Conservation (phyloP, 2,329 filamentous ascomycete species). For the Camptophora hylomeconis region DNA sequence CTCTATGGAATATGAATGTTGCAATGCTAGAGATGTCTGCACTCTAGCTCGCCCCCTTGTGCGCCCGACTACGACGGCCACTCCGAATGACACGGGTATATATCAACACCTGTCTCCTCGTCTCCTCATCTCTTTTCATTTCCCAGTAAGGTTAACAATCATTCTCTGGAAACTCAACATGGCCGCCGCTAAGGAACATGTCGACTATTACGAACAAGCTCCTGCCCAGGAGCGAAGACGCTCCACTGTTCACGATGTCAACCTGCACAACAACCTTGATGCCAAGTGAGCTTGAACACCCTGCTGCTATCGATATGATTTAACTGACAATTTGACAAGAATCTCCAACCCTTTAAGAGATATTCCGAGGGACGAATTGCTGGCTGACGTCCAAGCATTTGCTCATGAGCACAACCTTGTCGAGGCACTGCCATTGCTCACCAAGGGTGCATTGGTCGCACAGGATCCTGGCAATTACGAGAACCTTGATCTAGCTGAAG, state of each 20-base stretch:
- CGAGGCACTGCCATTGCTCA: slow-evolving; percentile 22
- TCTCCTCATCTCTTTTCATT: too few species aligned
- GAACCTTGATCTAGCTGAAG: slow-evolving; percentile 26
- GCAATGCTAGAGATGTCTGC: too few species aligned
- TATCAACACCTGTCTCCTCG: too few species aligned
- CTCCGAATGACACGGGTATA: too few species aligned
- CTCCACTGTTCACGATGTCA: slow-evolving; percentile 8
- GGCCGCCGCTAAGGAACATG: too few species aligned
- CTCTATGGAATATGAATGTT: too few species aligned
- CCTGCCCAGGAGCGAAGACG: slow-evolving; percentile 5
- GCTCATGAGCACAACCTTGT: slow-evolving; percentile 23
- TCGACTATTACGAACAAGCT: too few species aligned
- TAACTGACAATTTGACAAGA: slow-evolving; percentile 6
- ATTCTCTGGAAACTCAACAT: too few species aligned
- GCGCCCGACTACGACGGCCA: too few species aligned
- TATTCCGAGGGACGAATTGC: slow-evolving; percentile 13
- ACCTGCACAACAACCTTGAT: slow-evolving; percentile 11
- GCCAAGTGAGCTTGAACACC: slow-evolving; percentile 7
- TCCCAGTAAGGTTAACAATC: too few species aligned
- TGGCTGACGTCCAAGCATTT: slow-evolving; percentile 26
- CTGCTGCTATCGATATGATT: slow-evolving; percentile 1
- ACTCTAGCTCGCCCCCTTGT: too few species aligned
- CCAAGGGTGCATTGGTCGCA: slow-evolving; percentile 19
- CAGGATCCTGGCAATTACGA: slow-evolving; percentile 29
- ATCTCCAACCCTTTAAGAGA: slow-evolving; percentile 18